Percentiles rank a stretch among this genome's conserved stretches.
phyloP scores from a whole-genome alignment of 225 moss, liverwort and hornwort genomes.

The Sphagnum tenellum region DNA sequence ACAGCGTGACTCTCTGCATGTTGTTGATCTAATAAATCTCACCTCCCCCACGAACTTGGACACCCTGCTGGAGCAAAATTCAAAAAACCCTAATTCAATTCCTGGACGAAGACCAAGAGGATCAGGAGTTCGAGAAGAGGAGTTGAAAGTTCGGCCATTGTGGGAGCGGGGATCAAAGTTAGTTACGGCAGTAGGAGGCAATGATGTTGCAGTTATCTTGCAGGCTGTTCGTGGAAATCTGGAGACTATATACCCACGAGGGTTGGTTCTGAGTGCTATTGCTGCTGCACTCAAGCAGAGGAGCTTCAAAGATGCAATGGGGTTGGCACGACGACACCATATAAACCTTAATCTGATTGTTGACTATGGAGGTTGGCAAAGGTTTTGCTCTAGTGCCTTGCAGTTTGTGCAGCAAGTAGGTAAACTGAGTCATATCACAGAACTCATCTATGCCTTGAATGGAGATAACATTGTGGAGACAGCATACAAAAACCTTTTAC shows the following conservation, averaged over 20 bases:
- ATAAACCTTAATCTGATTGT: slow-evolving; percentile 89
- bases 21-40: slow-evolving; percentile 52
- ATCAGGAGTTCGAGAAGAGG: slow-evolving; percentile 29
- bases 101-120: slow-evolving; percentile 43
- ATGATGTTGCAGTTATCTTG: slow-evolving; percentile 71
- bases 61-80: slow-evolving; percentile 41
- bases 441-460: slow-evolving; percentile 70
- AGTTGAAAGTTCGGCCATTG: slow-evolving; percentile 70
- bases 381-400: slow-evolving; percentile 50
- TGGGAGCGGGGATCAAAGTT: slow-evolving; percentile 93
- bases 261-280: slow-evolving; percentile 82
- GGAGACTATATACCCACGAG: slow-evolving; percentile 89
- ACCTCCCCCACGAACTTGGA: slow-evolving; percentile 30
- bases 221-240: slow-evolving; percentile 88
- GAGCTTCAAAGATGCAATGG: slow-evolving; percentile 61
- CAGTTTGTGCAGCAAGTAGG: slow-evolving; percentile 77
- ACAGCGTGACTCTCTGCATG: slow-evolving; percentile 64
- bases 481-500: slow-evolving; percentile 61
- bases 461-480: slow-evolving; percentile 68
- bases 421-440: slow-evolving; percentile 75
- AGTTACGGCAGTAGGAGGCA: slow-evolving; percentile 61
- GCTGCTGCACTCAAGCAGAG: slow-evolving; percentile 59
- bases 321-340: slow-evolving; percentile 74
- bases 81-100: slow-evolving; percentile 18
- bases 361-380: slow-evolving; percentile 92